Evolutionary conservation across 2,329 filamentous ascomycete genomes (phyloP), one percentile per base, ranked within the genome.

Genomic region (Torrubiella hemipterigena): DNA sequence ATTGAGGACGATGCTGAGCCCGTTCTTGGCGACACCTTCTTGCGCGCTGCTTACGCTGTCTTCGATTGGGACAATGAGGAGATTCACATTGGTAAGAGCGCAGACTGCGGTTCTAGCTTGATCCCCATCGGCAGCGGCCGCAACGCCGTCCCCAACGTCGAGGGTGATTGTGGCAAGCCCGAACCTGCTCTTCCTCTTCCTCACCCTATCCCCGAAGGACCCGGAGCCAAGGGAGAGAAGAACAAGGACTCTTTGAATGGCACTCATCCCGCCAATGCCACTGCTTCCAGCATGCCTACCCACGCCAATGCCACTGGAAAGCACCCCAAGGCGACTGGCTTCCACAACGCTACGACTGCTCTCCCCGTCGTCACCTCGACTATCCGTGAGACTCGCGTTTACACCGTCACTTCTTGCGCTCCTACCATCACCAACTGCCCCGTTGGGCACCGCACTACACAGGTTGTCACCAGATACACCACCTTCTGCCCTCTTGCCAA

Each of bases 341-440:
- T 24, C 22, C 14, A 14, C 12, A n/a, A 11, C 22, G 14, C 12
- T 14, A n/a, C 31, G 15, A 31, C 27, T 37, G 33, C 9, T 23
- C 29, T 32, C 16, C 29, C 30, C 8, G 38, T 38, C 17, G 25
- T 35, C 24, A 37, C 33, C 14, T 32, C 36, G 32, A 57, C 55
- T n/a, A 47, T 63, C 31, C 60, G 50, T 45, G 52, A 52, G 30
- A 61, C 55, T 13, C 41, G 41, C 11, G 45, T 71, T 39, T 59
- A 67, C 39, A 76, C 67, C 47, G 55, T 72, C 54, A 73, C 65
- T 44, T 63, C 62, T 21, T 74, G 69, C 50, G 59, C 56, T 31
- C 55, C 66, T 25, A 57, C 53, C 34, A 61, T 68, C 38, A 59
- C 60, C 41, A 50, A 69, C 65, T 74, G 70, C 46, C 47, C 48